Conservation (phyloP, 176 grass and related monocot genomes). For the Chrysopogon serrulatus region DNA sequence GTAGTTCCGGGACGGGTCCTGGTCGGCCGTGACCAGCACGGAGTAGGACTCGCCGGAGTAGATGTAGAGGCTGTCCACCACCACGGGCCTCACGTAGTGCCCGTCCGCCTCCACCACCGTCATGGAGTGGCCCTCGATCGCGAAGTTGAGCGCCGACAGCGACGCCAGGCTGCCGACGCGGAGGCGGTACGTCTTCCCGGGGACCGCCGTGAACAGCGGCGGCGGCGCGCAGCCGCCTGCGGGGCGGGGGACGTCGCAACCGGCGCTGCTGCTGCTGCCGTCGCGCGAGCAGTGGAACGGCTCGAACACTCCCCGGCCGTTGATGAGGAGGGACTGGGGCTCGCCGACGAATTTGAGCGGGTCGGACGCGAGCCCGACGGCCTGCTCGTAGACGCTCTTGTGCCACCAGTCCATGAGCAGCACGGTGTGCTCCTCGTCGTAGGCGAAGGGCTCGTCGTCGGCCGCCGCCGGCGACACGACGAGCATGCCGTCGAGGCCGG, state of each 20-base stretch:
- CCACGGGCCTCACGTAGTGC: slow-evolving; percentile 53
- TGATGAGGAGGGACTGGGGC: slow-evolving; percentile 75
- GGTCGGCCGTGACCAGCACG: slow-evolving; percentile 55
- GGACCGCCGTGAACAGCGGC: slow-evolving; percentile 50
- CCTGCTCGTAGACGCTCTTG: slow-evolving; percentile 46
- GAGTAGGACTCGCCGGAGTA: slow-evolving; percentile 91
- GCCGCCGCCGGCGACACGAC: slow-evolving; percentile 30
- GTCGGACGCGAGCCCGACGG: slow-evolving; percentile 36
- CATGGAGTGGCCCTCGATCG: slow-evolving; percentile 62
- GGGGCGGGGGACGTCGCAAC: slow-evolving; percentile 4
- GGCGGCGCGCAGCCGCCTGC: slow-evolving; percentile 18
- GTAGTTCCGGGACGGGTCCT: slow-evolving; percentile 60
- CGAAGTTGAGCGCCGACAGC: slow-evolving; percentile 67
- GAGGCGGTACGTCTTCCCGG: slow-evolving; percentile 62
- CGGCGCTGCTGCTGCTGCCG: background rate
- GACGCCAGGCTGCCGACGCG: slow-evolving; percentile 61
- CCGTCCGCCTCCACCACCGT: slow-evolving; percentile 70
- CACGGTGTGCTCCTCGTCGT: slow-evolving; percentile 49
- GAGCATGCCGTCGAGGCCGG: slow-evolving; percentile 64
- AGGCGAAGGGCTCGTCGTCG: slow-evolving; percentile 47
- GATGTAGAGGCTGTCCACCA: slow-evolving; percentile 45
- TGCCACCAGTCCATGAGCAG: slow-evolving; percentile 21
- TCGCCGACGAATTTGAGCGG: slow-evolving; percentile 47
- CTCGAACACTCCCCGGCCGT: slow-evolving; percentile 45
- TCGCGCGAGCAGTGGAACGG: slow-evolving; percentile 34